Evolutionary conservation across 805 yeast genomes (phyloP), one percentile per base, ranked within the genome.

Genomic region (Saccharomycopsis fermentans): DNA sequence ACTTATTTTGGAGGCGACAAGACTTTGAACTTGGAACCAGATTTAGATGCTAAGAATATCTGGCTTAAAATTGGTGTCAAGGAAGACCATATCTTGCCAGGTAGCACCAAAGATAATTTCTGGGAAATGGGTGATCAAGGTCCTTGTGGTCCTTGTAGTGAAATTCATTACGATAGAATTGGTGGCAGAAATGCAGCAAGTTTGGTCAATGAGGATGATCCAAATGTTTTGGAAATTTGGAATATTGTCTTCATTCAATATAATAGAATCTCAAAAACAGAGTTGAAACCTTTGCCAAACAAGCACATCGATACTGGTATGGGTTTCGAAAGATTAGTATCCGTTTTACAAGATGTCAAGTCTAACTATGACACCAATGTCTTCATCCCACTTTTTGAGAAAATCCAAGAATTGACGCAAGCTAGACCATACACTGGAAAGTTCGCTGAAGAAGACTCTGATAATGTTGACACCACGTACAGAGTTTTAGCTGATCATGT

Each of bases 91-190:
- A 92, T 94, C 65, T 77, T 94, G 65, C 96, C 97, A 21, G 99
- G 99, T 59, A 76, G 84, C 65, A 87, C 84, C 57, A 77, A 83
- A 69, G 99, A 94, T 72, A 94, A 94, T 75, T 94, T 94, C 74
- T 94, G 99, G 99, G 99, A 94, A 77, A 94, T 94, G 99, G 99
- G 99, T 67, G 99, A 95, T 70, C 98, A 92, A 77, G 99, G 99
- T 65, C 99, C 99, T 54, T 94, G 99, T 78, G 99, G 99, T 63
- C 99, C 99, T 56, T 95, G 99, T 76, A 87, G 96, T 26, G 99
- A 94, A 74, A 81, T 94, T 66, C 99, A 94, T 73, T 94, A 90
- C 72, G 99, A 94, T 74, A 84, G 99, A 75, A 90, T 94, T 64
- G 99, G 99, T 64, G 97, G 98, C 60, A 86, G 99, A 78, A 92